These are phyloP conservation scores for Circinella minor DNA, from an alignment of 371 early-diverging fungal genomes.

Conservation along the genomic window DNA sequence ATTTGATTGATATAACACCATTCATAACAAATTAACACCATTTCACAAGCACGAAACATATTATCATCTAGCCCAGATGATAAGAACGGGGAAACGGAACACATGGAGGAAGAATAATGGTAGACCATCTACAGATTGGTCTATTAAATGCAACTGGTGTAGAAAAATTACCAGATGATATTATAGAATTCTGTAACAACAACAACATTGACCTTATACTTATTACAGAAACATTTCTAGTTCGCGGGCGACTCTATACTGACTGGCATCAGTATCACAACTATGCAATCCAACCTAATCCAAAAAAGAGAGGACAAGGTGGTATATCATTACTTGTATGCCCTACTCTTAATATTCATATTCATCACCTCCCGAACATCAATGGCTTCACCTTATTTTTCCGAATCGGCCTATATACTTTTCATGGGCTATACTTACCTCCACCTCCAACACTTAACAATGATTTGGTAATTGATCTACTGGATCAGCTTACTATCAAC, in stretches of 20 bases:
- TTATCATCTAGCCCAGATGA: neutral
- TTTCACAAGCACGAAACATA: neutral
- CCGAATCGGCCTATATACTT: neutral
- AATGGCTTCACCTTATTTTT: neutral
- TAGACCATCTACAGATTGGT: slow-evolving; percentile 6
- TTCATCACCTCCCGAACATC: neutral
- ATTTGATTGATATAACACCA: too few relatives aligned
- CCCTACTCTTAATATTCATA: neutral
- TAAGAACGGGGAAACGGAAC: neutral
- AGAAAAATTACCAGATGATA: neutral
- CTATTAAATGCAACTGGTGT: slow-evolving; percentile 14
- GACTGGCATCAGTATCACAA: slow-evolving; percentile 15
- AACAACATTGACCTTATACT: slow-evolving; percentile 4
- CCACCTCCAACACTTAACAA: neutral
- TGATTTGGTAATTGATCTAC: neutral
- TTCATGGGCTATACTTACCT: slow-evolving; percentile 10
- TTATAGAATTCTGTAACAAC: neutral
- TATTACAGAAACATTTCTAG: slow-evolving; percentile 9
- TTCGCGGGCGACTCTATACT: neutral
- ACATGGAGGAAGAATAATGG: slow-evolving; percentile 9
- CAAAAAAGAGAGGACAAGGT: neutral
- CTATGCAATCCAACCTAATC: neutral
- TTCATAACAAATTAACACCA: neutral
- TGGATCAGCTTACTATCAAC: neutral
- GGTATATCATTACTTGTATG: slow-evolving; percentile 3